Percentiles rank a stretch among this genome's conserved stretches.
Conservation (phyloP, 2,329 filamentous ascomycete species). For the Cladosporium sp. region DNA sequence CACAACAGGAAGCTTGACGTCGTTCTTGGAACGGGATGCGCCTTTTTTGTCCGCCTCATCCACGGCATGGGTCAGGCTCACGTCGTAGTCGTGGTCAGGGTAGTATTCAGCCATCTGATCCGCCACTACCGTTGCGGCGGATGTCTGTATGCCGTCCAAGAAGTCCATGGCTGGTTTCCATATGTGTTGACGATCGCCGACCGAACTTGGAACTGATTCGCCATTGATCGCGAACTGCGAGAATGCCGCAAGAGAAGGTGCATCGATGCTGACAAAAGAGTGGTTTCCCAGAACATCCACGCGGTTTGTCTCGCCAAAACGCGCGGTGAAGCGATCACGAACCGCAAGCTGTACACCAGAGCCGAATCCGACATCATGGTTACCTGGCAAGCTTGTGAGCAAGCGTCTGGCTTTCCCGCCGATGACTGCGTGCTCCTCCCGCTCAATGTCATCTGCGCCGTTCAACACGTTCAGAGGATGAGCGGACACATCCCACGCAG, state of each 20-base stretch:
- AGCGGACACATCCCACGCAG: conserved; percentile 20
- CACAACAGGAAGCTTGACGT: conserved; percentile 71
- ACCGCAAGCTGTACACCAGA: conserved; percentile 76
- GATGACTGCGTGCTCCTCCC: conserved; percentile 50
- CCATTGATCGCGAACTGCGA: conserved; percentile 53
- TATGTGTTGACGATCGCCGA: conserved; percentile 43
- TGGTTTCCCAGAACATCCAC: conserved; percentile 93
- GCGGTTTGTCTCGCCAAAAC: conserved; percentile 86
- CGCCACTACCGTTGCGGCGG: conserved; percentile 64
- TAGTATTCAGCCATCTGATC: conserved; percentile 53
- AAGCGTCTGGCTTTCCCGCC: conserved; percentile 70
- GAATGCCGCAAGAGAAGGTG: conserved; percentile 77
- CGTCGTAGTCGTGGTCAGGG: conserved; percentile 32
- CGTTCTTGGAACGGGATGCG: background rate
- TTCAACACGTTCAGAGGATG: conserved; percentile 19
- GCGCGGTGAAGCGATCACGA: conserved; percentile 76
- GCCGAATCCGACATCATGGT: conserved; percentile 92
- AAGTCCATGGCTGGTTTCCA: conserved; percentile 76
- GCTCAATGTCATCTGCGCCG: conserved; percentile 55
- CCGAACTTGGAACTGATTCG: conserved; percentile 45
- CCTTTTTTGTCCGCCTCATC: background rate
- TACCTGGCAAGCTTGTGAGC: conserved; percentile 82
- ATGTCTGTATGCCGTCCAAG: conserved; percentile 59
- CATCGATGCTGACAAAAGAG: conserved; percentile 87
- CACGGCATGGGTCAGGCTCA: background rate